Base-by-base conservation (phyloP, 345 rosid species). In the Kandelia obovata region DNA sequence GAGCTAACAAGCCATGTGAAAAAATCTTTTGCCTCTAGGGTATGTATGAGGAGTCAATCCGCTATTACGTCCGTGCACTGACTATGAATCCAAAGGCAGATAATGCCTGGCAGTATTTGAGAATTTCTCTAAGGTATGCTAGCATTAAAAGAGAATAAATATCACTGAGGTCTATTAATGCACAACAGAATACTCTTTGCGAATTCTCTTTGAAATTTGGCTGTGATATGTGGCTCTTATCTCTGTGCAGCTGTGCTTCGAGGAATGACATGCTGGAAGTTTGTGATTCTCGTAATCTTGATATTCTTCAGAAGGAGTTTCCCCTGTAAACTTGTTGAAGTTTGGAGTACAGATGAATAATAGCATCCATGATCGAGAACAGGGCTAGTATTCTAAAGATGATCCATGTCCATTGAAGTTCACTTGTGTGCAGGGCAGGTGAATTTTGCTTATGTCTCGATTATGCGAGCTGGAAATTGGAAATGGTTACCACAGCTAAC, bases 51-150 rank as follows among this genome's bases (percentile, higher is more conserved):
- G 97, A 96, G 58, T 92, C 99, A 0, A 86, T 96, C 53, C 85
- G 87, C 5, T 96, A 92, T 72, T 96, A 96, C 69, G 99, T 96
- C 6, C 92, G 98, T 28, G 99, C 99, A 49, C 99, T 96, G 5
- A 86, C 96, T 11, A 90, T 96, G 99, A 96, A 96, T 75, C 99
- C 99, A 21, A 96, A 96, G 80, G 98, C 99, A 23, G 99, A 96
- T 67, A 96, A 96, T 72, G 99, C 96, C 21, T 96, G 98, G 97
- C 99, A 92, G 67, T 96, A 92, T 84, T 79, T 96, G 86, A 86
- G 94, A 72, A 90, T 96, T 71, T 96, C 99, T 25, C 78, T 96
- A 65, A 90, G 99, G 99, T 96, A 84, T 55, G 73, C 35, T 35
- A 5, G 3, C 9, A 23, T 60, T 0, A 27, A 35, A 56, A 9